Base-by-base conservation (phyloP, 495 filamentous ascomycete genomes). In the Schizothecium vesticola region DNA sequence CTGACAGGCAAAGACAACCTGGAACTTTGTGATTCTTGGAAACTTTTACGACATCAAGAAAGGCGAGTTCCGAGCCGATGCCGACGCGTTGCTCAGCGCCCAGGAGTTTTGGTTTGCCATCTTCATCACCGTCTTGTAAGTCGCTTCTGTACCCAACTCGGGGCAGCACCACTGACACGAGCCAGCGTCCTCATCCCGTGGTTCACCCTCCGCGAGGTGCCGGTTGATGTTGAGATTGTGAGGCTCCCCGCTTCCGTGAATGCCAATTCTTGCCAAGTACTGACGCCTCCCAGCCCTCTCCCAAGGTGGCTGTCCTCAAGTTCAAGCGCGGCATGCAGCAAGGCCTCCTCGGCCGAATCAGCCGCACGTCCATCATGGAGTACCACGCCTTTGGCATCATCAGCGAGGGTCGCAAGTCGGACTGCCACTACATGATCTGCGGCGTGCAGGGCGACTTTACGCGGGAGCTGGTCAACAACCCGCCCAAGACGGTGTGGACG, bases 301-400 rank as follows among this genome's bases (percentile, higher is more conserved):
- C 80, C 22, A 79, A 78, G 71, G 80, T 82, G 61, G 78, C 79
- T 25, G 70, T 82, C 59, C 73, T 82, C 62, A 69, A 70, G 33
- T 82, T 82, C 71, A 23, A 80, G 9, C 75, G 80, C 51, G 80
- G 80, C n/a, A 82, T 82, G 77, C 78, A 82, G 67, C 80, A 82
- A 63, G 80, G 80, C 28, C 79, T 82, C 23, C 71, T 82, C n/a
- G 80, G 77, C 26, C 75, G 80, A 36, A 81, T 82, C 70, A 78
- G 77, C 70, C 78, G 80, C 56, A 79, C 79, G 9, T 82, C 80
- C 26, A 75, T 82, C 71, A 82, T 82, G 80, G 80, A 82, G 74
- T 82, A 81, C 67, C 80, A 82, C 65, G 79, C 80, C 31, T 82
- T 82, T 58, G 80, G 80, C 12, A 80, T 82, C 72, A 81, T 82